A percentile compares a stretch with the other conserved stretches of the same genome.
phyloP scores from a whole-genome alignment of 805 yeast species.

The Candida sphagnicola region DNA sequence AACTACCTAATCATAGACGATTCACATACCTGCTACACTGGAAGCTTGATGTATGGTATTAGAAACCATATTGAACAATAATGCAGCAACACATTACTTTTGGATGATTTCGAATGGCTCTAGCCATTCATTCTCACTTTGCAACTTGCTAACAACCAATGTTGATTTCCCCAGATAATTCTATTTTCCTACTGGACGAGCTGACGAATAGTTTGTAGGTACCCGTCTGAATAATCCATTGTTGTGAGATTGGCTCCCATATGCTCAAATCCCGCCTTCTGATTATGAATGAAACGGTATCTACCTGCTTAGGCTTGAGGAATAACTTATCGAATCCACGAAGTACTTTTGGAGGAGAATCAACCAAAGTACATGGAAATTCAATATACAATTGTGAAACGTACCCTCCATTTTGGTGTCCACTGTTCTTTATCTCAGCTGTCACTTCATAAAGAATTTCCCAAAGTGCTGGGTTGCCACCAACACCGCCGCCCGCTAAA shows the following conservation, averaged over 20 bases:
- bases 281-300: constrained; percentile 27
- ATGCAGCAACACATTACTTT: no score
- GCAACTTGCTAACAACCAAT: constrained; percentile 20
- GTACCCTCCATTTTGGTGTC: constrained; percentile 43
- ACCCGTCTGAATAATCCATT: constrained; percentile 58
- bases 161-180: constrained; percentile 43
- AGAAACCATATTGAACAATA: no score
- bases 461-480: constrained; percentile 62
- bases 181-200: constrained; percentile 44
- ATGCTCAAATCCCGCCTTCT: no score
- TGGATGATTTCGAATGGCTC: no score
- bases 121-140: no score
- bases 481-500: constrained; percentile 47
- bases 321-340: constrained; percentile 58
- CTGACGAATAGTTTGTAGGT: constrained; percentile 50
- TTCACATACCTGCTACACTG: no score
- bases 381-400: constrained; percentile 52
- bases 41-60: no score
- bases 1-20: no score
- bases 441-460: constrained; percentile 43
- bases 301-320: constrained; percentile 37
- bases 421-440: constrained; percentile 46
- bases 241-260: constrained; percentile 53
- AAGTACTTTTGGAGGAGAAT: constrained; percentile 50
- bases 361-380: constrained; percentile 43